Evolutionary conservation across 169 alveolate species (phyloP).

Genomic region (Cryptosporidium sp.): DNA sequence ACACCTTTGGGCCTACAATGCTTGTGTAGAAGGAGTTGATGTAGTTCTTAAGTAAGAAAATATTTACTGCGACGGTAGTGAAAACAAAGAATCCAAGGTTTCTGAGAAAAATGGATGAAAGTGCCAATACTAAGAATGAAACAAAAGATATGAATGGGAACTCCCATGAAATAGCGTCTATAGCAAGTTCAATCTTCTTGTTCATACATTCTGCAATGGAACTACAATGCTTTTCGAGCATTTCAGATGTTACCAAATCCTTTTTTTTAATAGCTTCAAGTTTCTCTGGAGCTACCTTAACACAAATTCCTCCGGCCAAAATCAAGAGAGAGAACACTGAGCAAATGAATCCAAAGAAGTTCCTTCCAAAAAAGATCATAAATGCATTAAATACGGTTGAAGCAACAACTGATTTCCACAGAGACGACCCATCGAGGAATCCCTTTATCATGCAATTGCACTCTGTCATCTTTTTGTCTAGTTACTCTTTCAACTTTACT

Average conservation of each 20-base stretch:
- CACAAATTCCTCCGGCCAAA: conserved; percentile 57
- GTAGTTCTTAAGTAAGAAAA: conserved; percentile 35
- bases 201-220: conserved; percentile 29
- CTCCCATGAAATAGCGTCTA: conserved; percentile 69
- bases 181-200: conserved; percentile 32
- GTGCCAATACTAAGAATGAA: conserved; percentile 16
- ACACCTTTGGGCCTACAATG: conserved; percentile 56
- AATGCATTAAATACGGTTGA: conserved; percentile 45
- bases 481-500: neutral
- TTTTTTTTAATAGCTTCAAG: conserved; percentile 30
- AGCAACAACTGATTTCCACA: conserved; percentile 71
- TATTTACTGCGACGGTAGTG: conserved; percentile 22
- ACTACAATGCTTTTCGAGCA: conserved; percentile 55
- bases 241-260: conserved; percentile 52
- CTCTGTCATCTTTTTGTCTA: conserved; percentile 40
- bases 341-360: conserved; percentile 56
- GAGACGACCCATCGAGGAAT: conserved; percentile 43
- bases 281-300: conserved; percentile 64
- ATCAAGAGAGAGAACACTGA: conserved; percentile 41
- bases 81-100: conserved; percentile 47
- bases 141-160: conserved; percentile 55
- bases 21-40: conserved; percentile 51
- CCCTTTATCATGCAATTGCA: conserved; percentile 61
- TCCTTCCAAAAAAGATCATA: conserved; percentile 60
- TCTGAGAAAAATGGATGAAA: conserved; percentile 45